Evolutionary conservation across 169 alveolate species (phyloP), one percentile per base, ranked within the genome.

Genomic region (Cryptosporidium sp.): DNA sequence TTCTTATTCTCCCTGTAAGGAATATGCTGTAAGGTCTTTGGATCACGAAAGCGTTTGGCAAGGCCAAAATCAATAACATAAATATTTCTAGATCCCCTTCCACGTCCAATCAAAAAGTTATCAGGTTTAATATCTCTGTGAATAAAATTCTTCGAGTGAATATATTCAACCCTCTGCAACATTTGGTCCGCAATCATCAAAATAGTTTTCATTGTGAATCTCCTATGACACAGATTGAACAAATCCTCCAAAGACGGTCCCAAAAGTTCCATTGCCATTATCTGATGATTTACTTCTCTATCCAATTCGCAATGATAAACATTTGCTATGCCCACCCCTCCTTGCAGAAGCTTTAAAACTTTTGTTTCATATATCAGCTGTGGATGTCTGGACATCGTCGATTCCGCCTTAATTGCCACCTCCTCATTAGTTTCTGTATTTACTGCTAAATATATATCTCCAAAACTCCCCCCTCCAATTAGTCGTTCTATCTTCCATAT

Each of bases 41-140:
- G 95, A 74, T 94, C 95, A 41, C 93, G 92, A 86, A 85, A 95
- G 55, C 95, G 86, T 86, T 94, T 95, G n/a, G 96, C 93, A 41
- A 95, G 69, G 21, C 97, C 97, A 86, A 94, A 95, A 91, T 95
- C 97, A 69, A 95, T 94, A 29, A 93, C 86, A 86, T 94, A 94
- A 9, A 95, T 92, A 61, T 91, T 91, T 75, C 94, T 18, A 39
- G 75, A 92, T 26, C 95, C 95, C 31, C 94, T 94, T 39, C 93
- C 93, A 43, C 93, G 91, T 8, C 97, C 97, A n/a, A 95, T 94
- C 48, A 95, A 93, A 84, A 96, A 96, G 92, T 96, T 96, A 91
- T 96, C 98, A 6, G 98, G 98, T 71, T 96, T 96, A 45, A 96
- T 94, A 48, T 80, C 89, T 26, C 89, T 35, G 29, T 80, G 89